Percentiles rank a stretch among this genome's conserved stretches.
These are phyloP conservation scores for Cercophora scortea DNA, from an alignment of 495 filamentous ascomycete species.

Conservation along the genomic window DNA sequence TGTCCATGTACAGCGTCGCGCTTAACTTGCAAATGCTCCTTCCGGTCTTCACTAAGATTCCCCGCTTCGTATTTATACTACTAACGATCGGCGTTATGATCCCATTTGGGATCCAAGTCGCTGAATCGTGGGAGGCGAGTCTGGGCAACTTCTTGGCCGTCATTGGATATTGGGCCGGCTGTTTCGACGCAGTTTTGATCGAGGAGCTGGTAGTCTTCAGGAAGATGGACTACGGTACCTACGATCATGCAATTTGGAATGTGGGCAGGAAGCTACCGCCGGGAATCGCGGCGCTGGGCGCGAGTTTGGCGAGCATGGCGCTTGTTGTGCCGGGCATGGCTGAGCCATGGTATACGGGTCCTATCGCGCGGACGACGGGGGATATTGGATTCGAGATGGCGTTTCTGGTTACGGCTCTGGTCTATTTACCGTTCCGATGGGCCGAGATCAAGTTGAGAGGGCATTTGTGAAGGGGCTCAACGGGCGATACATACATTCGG, in stretches of 20 bases:
- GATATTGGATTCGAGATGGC: conserved; percentile 50
- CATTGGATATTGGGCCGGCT: conserved; percentile 48
- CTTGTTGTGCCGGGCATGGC: conserved; percentile 44
- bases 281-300: conserved; percentile 34
- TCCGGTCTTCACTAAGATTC: conserved; percentile 33
- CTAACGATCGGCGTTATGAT: conserved; percentile 40
- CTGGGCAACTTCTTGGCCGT: conserved; percentile 44
- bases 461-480: conserved; percentile 2
- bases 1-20: conserved; percentile 37
- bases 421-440: conserved; percentile 36
- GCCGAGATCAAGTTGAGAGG: conserved; percentile 27
- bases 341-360: conserved; percentile 45
- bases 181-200: conserved; percentile 40
- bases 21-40: conserved; percentile 45
- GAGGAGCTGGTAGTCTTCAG: conserved; percentile 41
- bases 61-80: conserved; percentile 38
- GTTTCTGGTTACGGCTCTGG: conserved; percentile 35
- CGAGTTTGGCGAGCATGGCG: conserved; percentile 27
- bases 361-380: conserved; percentile 40
- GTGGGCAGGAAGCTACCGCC: conserved; percentile 35
- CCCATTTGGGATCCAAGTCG: conserved; percentile 39
- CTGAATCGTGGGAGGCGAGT: conserved; percentile 39
- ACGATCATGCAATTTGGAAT: conserved; percentile 40
- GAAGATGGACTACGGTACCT: conserved; percentile 26
- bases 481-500: no score